A percentile compares a stretch with the other conserved stretches of the same genome.
Conservation (phyloP, 2,329 filamentous ascomycete genomes). For the Ophiocordyceps robertsii region DNA sequence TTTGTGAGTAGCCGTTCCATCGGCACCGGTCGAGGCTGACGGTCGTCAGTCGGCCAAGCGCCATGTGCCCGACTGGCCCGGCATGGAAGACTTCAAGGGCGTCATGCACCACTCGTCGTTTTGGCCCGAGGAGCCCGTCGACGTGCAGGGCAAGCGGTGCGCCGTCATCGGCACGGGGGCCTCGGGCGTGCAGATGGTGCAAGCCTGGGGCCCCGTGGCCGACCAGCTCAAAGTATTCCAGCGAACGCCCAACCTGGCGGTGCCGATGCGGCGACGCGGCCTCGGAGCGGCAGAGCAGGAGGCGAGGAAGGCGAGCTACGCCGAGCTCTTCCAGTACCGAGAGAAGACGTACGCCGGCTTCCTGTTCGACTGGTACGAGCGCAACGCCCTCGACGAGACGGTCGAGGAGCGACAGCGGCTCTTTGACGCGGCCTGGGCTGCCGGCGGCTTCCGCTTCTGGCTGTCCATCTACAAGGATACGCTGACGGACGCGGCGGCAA, state of each 20-base stretch:
- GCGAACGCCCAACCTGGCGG: conserved; percentile 50
- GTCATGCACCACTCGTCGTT: conserved; percentile 44
- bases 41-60: conserved; percentile 35
- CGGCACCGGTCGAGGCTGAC: not conserved
- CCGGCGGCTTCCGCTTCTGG: conserved; percentile 43
- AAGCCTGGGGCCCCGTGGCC: conserved; percentile 42
- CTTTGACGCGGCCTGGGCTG: conserved; percentile 33
- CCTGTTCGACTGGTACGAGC: conserved; percentile 38
- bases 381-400: conserved; percentile 40
- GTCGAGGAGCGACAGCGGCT: conserved; percentile 33
- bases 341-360: conserved; percentile 45
- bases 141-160: conserved; percentile 42
- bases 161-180: conserved; percentile 53
- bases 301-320: conserved; percentile 27
- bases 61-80: conserved; percentile 47
- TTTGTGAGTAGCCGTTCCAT: conserved; percentile 21
- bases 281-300: conserved; percentile 27
- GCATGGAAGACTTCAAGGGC: conserved; percentile 46
- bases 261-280: conserved; percentile 43
- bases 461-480: conserved; percentile 40
- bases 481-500: conserved; percentile 29
- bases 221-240: conserved; percentile 47
- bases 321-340: conserved; percentile 37
- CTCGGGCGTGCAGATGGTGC: conserved; percentile 49
- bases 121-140: conserved; percentile 45